Base-by-base conservation (phyloP, 1,139 yeast genomes). In the Saccharomyces hybrid region DNA sequence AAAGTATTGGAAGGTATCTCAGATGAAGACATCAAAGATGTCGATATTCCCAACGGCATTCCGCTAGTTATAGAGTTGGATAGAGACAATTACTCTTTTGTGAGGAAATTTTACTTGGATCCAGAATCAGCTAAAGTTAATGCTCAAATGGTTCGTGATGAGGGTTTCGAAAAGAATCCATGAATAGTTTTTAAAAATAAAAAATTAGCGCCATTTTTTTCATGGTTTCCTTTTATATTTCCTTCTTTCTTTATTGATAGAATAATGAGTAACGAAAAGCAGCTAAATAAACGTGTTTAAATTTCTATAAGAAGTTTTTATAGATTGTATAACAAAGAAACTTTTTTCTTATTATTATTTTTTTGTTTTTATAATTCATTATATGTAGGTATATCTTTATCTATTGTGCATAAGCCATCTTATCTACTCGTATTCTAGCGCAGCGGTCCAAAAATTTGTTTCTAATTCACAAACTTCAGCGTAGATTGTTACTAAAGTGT, bases 11-110 rank as follows among this genome's bases (percentile, higher is more conserved):
- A 79, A 57, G 70, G 73, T 3, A 78, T 85, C 3, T 75, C 80
- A 48, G 88, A 84, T 62, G 76, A 76, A 14, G 84, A 80, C 54
- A 85, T 86, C 51, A 79, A 82, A 56, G 74, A 78, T 51, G 77
- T 86, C 51, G 85, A 86, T 65, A 84, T 85, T 8, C 93, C 95
- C 2, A 86, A 88, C 48, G 93, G 89, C 0, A 81, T 85, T 9
- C 95, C 93, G 5, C 71, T 85, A 55, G 80, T 82, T 44, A 73
- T 82, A 57, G 84, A 82, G 57, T 63, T 82, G 41, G 72, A 64
- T 31, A 63, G 79, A 58, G 76, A 76, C 46, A 65, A 73, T 13
- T 74, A 82, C 41, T 67, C 71, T 38, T 73, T 79, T 49, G 65
- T 73, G 1, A 72, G 71, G 32, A 75, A 77, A 48, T 77, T 75